phyloP scores from a whole-genome alignment of 768 basidiomycete species.

The Kwoniella bestiolae region DNA sequence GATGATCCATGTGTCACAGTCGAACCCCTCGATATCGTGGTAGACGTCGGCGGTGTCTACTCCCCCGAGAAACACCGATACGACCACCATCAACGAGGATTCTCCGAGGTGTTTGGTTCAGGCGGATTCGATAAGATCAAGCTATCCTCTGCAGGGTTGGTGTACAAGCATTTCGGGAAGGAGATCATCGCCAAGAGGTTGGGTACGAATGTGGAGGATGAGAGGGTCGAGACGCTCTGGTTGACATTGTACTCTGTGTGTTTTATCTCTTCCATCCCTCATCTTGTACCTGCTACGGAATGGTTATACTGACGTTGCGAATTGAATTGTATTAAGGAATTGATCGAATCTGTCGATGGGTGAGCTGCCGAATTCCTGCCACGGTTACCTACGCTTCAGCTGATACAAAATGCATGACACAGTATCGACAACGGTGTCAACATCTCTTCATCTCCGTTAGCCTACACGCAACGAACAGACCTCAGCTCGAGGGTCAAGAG shows the following conservation, averaged over 20 bases:
- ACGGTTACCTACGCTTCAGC: not conserved
- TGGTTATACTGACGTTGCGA: no score
- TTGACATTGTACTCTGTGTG: constrained; percentile 82
- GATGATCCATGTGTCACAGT: constrained; percentile 33
- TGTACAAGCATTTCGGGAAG: constrained; percentile 97
- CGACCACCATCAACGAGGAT: constrained; percentile 96
- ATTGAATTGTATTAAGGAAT: constrained; percentile 67
- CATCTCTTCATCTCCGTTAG: constrained; percentile 68
- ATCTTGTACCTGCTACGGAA: no score
- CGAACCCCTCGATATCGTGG: constrained; percentile 86
- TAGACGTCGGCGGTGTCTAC: constrained; percentile 94
- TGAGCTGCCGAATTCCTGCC: constrained; percentile 9
- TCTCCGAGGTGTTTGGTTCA: constrained; percentile 83
- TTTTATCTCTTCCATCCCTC: not conserved
- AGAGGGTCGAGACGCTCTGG: constrained; percentile 76
- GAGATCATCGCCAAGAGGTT: constrained; percentile 75
- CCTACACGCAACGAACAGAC: constrained; percentile 79
- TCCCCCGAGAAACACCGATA: constrained; percentile 77
- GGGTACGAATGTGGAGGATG: constrained; percentile 63
- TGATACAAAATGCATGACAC: constrained; percentile 4
- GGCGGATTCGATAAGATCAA: constrained; percentile 71
- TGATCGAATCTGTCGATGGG: constrained; percentile 82
- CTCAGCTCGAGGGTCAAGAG: constrained; percentile 78
- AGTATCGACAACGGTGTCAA: constrained; percentile 93
- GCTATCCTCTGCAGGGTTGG: constrained; percentile 85